These are phyloP conservation scores for Hymenoscyphus infarciens DNA, from an alignment of 2,329 filamentous ascomycete species.

Conservation along the genomic window DNA sequence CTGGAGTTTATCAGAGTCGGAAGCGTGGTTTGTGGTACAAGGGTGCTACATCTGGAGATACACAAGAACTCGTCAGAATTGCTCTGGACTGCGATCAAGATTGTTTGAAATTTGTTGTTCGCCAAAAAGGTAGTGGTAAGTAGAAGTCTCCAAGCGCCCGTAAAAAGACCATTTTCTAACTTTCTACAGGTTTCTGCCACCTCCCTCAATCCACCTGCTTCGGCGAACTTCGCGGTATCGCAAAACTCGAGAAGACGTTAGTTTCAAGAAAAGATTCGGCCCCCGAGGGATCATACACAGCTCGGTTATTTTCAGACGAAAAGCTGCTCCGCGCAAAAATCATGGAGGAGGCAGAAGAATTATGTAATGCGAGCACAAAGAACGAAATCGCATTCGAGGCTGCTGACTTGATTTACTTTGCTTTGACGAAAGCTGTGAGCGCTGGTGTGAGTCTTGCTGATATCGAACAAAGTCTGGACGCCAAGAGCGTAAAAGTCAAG, in stretches of 20 bases:
- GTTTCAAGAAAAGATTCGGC: conserved; percentile 76
- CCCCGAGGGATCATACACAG: conserved; percentile 88
- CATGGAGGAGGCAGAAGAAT: conserved; percentile 95
- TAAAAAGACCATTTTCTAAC: conserved; percentile 16
- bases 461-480: conserved; percentile 87
- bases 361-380: conserved; percentile 79
- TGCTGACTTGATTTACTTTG: conserved; percentile 94
- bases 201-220: conserved; percentile 91
- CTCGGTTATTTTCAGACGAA: conserved; percentile 84
- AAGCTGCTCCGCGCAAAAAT: conserved; percentile 92
- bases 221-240: conserved; percentile 75
- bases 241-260: conserved; percentile 83
- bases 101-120: conserved; percentile 84
- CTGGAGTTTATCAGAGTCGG: conserved; percentile 87
- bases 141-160: conserved; percentile 1
- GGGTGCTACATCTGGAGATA: conserved; percentile 89
- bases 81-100: conserved; percentile 92
- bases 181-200: conserved; percentile 73
- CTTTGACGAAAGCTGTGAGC: conserved; percentile 81
- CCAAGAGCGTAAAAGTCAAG: conserved; percentile 94
- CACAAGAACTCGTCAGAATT: conserved; percentile 81
- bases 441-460: conserved; percentile 83
- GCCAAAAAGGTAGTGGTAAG: conserved; percentile 73
- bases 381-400: conserved; percentile 90
- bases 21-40: conserved; percentile 97